Base-by-base conservation (phyloP, 352 stramenopile genomes). In the Elongisporangium senticosum region DNA sequence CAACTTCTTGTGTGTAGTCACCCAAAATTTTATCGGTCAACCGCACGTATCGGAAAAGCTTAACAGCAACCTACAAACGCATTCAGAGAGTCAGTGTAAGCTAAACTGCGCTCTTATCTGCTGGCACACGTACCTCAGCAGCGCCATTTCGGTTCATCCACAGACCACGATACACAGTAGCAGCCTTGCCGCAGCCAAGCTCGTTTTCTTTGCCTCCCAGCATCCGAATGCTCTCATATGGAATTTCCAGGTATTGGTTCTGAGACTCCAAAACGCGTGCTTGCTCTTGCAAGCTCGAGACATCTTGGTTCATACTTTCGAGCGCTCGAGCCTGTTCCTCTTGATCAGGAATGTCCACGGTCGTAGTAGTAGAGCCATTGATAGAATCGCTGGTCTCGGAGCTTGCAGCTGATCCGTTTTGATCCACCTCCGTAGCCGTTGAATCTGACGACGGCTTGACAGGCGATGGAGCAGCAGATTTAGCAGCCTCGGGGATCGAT, bases 1-100 rank as follows among this genome's bases (percentile, higher is more conserved):
- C 86, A 17, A 96, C 86, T 79, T 96, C 86, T 67, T 86, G 75
- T 14, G 76, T 87, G 70, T 96, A 96, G 55, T 94, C 85, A 7
- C 75, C 74, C 24, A 93, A 68, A 51, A 96, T 94, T 62, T 94
- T 94, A 68, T 96, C 86, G 7, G 84, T 96, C 47, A 96, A 79
- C 1, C 85, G 84, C 43, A 89, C 83, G 53, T 96, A 96, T 21
- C 86, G 86, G 63, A 94, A 94, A 4, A 83, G 78, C 55, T 96
- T 96, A 33, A 96, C 75, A 13, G 86, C 86, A 49, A 95, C 86
- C 77, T 85, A 52, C 2, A 49, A 14, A 39, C 23, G 7, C 52
- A n/a, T 53, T 5, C 51, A 52, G 0, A 56, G 2, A 24, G 55
- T 66, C 4, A 33, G 43, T 11, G 33, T 20, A 62, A 63, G 19